Evolutionary conservation across 768 basidiomycete species (phyloP).

Genomic region (Filobasidium floriforme): DNA sequence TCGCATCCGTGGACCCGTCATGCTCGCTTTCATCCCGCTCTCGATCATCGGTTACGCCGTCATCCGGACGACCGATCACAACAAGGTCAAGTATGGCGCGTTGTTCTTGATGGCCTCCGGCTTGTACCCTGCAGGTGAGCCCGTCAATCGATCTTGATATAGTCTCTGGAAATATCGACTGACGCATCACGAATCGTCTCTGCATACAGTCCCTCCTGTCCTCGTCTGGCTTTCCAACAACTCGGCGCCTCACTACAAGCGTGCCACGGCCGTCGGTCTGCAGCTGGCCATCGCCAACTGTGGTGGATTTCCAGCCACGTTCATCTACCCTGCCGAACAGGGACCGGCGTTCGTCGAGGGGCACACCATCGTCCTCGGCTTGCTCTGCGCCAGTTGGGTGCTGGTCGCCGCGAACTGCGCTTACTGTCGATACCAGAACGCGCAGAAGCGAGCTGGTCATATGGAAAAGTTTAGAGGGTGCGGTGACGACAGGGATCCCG

Average conservation of each 20-base stretch:
- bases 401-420: conserved; percentile 29
- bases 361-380: conserved; percentile 31
- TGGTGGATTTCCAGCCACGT: conserved; percentile 31
- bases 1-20: conserved; percentile 31
- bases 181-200: too few relatives aligned
- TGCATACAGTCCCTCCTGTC: conserved; percentile 26
- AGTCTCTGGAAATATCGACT: too few relatives aligned
- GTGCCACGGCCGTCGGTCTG: conserved; percentile 32
- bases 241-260: conserved; percentile 24
- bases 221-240: conserved; percentile 35
- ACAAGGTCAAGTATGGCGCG: conserved; percentile 29
- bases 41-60: conserved; percentile 32
- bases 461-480: conserved; percentile 28
- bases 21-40: conserved; percentile 34
- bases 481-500: conserved; percentile 33
- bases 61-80: conserved; percentile 22
- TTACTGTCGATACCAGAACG: conserved; percentile 26
- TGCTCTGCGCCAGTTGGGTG: conserved; percentile 28
- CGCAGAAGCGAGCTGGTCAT: conserved; percentile 29
- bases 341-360: conserved; percentile 26
- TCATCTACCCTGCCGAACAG: conserved; percentile 26
- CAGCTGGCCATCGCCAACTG: conserved; percentile 36
- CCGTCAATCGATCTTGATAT: too few relatives aligned
- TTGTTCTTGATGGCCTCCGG: conserved; percentile 33
- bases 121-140: conserved; percentile 28